A percentile compares a stretch with the other conserved stretches of the same genome.
These are phyloP conservation scores for Aureobasidium subglaciale DNA, from an alignment of 2,329 filamentous ascomycete species.

Conservation along the genomic window DNA sequence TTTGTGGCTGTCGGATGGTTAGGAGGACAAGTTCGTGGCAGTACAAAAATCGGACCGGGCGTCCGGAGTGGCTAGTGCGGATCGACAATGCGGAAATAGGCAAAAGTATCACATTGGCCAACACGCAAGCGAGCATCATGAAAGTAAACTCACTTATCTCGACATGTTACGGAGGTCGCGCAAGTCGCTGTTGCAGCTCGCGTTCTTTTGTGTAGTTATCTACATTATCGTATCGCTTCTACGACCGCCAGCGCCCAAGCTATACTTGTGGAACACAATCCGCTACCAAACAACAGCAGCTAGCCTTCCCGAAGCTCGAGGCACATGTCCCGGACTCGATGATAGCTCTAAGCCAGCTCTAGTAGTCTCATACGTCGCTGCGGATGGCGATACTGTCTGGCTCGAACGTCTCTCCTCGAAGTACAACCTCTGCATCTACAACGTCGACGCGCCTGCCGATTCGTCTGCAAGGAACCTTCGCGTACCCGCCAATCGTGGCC, in stretches of 20 bases:
- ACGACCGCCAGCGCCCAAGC: constrained; percentile 27
- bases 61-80: constrained; percentile 10
- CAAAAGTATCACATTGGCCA: neutral
- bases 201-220: constrained; percentile 30
- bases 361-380: constrained; percentile 35
- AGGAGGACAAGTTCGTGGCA: neutral
- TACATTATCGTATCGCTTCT: constrained; percentile 34
- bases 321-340: constrained; percentile 37
- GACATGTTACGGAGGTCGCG: constrained; percentile 33
- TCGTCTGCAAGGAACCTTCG: constrained; percentile 28
- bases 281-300: constrained; percentile 35
- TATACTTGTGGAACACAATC: constrained; percentile 39
- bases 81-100: neutral
- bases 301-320: constrained; percentile 29
- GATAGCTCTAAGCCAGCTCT: constrained; percentile 37
- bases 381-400: constrained; percentile 39
- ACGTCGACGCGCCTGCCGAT: constrained; percentile 33
- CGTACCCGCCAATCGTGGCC: constrained; percentile 47
- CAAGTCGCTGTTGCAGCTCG: constrained; percentile 30
- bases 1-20: neutral
- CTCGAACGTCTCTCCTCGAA: constrained; percentile 31
- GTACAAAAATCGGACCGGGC: neutral
- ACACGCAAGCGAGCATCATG: too few species aligned
- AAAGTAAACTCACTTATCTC: constrained; percentile 18
- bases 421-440: constrained; percentile 43